Base-by-base conservation (phyloP, 768 basidiomycete genomes). In the Boletus subcaerulescens region DNA sequence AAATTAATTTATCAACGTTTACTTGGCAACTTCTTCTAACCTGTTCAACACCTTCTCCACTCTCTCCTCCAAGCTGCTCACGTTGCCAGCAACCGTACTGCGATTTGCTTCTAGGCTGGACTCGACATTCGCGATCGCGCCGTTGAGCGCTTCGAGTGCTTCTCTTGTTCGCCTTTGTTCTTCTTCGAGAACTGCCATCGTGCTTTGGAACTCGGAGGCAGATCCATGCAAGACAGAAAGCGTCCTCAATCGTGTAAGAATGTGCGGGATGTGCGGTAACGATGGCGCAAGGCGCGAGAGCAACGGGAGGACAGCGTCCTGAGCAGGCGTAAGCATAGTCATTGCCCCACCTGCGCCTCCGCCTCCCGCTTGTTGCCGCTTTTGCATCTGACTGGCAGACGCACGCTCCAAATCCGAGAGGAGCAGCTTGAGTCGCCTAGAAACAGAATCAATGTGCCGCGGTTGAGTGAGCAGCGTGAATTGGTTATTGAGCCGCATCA, bases 361-460 rank as follows among this genome's bases (percentile, higher is more conserved):
- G 17, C 35, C 43, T 18, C 49, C 52, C n/a, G 61, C 46, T 15
- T 57, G 56, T 56, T 50, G 69, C 56, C 55, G 70, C 56, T 61
- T 67, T 50, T 53, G 68, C 38, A 18, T 13, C 41, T 70, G 69
- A 13, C 74, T 77, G 7, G 69, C 67, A 33, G 87, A 84, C 5
- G 83, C 81, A 31, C 95, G 86, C 47, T 98, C 96, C 48, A 99
- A 81, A 71, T 99, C 97, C 1, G 93, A 87, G 14, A 96, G 79
- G 17, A 98, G 81, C 9, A 98, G 76, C 65, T 98, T 99, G 57
- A 98, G 81, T 5, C 96, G 86, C 5, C 96, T 84, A 2, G 95
- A 95, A 58, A 98, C 89, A 12, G 93, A 90, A 71, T 99, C 97
- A 47, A 98, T 86, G 66, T 98, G 94, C 15, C 95, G 85, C 0